Conservation (phyloP, 2,329 filamentous ascomycete species). For the Botrytis cinerea region DNA sequence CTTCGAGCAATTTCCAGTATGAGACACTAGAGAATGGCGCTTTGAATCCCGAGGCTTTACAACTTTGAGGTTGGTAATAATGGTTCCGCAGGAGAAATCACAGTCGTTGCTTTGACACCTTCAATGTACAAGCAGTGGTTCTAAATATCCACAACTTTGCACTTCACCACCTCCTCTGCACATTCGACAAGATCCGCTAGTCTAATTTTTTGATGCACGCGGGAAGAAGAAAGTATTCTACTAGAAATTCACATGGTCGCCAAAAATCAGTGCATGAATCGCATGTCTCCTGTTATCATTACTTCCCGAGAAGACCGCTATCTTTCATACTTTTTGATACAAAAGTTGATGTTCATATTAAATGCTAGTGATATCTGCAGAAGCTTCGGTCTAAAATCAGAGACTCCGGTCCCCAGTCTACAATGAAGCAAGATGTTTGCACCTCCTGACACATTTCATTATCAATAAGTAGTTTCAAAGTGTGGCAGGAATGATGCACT, state of each 20-base stretch:
- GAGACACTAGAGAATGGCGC: not conserved
- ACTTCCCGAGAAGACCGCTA: rapidly evolving
- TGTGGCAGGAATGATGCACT: not conserved
- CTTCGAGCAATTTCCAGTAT: not conserved
- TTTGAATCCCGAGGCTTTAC: not conserved
- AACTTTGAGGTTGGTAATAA: not conserved
- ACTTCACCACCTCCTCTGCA: not conserved
- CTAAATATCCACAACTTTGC: not conserved
- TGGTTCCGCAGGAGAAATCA: not conserved
- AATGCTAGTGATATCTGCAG: not conserved
- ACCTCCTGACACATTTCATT: not conserved
- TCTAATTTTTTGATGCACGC: not conserved
- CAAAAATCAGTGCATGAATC: not conserved
- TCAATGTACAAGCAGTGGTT: not conserved
- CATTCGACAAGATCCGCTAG: not conserved
- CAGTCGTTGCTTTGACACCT: not conserved
- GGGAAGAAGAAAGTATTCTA: not conserved
- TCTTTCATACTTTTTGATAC: not conserved
- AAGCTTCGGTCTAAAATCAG: not conserved
- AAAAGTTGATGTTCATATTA: not conserved
- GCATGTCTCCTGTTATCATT: not conserved
- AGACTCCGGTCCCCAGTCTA: not conserved
- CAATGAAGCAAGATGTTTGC: not conserved
- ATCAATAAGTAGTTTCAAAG: not conserved
- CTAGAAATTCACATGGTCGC: not conserved